Evolutionary conservation across 73 alveolate genomes (phyloP), one percentile per base, ranked within the genome.

Genomic region (Paramecium pentaurelia): DNA sequence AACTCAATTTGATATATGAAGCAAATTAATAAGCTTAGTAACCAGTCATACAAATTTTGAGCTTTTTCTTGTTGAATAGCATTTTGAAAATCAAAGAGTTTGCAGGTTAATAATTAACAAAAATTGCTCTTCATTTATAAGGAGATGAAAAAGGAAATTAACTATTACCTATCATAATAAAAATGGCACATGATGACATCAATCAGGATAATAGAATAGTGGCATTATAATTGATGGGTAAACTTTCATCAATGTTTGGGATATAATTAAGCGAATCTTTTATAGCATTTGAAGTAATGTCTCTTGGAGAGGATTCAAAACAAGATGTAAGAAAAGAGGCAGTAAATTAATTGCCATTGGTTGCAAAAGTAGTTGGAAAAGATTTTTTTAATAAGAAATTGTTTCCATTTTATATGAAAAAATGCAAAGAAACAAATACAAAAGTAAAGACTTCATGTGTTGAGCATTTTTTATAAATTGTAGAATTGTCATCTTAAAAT

Each of bases 371-470:
- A 8, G 97, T 95, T 28, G 92, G 94, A 4, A 60, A 75, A 38
- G 95, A 92, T 40, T 83, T 92, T 34, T 95, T 95, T 64, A 59
- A 86, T 38, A 90, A 94, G 16, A 92, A 92, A 73, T 92, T 95
- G 20, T 86, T 95, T 11, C 98, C 98, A 51, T 93, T 95, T 18
- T 95, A 93, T 71, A 83, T 73, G 93, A 93, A 92, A 64, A 95
- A 89, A 20, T 92, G 96, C 22, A 58, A 47, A 71, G 98, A 95
- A 84, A 22, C 64, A n/a, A 92, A 90, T 11, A 92, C 96, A 95
- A 94, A 95, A 28, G 97, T 95, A 60, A 94, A 96, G 59, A 86
- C 93, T 45, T 92, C 96, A 18, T 94, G 96, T 22, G 96, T 92
- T 16, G 97, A 95, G 38, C 86, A 84, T 25, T 92, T 95, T 25